Conservation (phyloP, 768 basidiomycete genomes). For the Amanita exitialis region DNA sequence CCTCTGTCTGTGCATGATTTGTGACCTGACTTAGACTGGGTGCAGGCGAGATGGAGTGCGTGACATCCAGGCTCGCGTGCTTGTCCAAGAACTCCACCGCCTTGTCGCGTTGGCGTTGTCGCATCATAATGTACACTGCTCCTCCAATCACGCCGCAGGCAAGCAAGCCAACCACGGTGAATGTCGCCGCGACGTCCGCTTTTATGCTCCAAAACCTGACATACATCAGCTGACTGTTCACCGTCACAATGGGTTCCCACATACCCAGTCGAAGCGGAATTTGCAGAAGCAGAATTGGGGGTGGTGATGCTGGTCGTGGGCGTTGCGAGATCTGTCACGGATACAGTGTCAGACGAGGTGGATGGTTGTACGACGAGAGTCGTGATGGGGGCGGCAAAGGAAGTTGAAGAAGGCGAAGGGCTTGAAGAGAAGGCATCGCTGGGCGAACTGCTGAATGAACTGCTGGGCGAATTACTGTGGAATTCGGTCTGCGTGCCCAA, state of each 20-base stretch:
- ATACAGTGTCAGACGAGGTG: neutral
- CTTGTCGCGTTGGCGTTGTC: slow-evolving; percentile 16
- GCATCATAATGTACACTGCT: slow-evolving; percentile 12
- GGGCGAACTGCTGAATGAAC: neutral
- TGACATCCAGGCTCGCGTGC: too few species aligned
- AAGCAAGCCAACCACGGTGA: slow-evolving; percentile 20
- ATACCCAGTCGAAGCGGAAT: slow-evolving; percentile 11
- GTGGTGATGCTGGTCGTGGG: neutral
- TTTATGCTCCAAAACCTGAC: slow-evolving; percentile 28
- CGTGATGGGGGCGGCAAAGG: neutral
- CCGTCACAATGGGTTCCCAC: neutral
- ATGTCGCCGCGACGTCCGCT: slow-evolving; percentile 25
- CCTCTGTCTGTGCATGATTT: slow-evolving; percentile 1
- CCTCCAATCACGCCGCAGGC: slow-evolving; percentile 15
- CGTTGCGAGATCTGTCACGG: neutral
- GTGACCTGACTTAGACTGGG: slow-evolving; percentile 1
- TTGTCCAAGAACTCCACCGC: slow-evolving; percentile 15
- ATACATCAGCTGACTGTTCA: slow-evolving; percentile 5
- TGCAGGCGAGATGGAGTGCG: neutral
- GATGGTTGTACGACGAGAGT: neutral
- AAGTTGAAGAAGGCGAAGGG: neutral
- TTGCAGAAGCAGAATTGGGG: neutral
- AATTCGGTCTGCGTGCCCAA: neutral
- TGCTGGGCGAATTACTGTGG: neutral
- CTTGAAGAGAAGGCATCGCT: neutral